phyloP scores from a whole-genome alignment of 2,329 filamentous ascomycete genomes.

The Penicillium sp. region DNA sequence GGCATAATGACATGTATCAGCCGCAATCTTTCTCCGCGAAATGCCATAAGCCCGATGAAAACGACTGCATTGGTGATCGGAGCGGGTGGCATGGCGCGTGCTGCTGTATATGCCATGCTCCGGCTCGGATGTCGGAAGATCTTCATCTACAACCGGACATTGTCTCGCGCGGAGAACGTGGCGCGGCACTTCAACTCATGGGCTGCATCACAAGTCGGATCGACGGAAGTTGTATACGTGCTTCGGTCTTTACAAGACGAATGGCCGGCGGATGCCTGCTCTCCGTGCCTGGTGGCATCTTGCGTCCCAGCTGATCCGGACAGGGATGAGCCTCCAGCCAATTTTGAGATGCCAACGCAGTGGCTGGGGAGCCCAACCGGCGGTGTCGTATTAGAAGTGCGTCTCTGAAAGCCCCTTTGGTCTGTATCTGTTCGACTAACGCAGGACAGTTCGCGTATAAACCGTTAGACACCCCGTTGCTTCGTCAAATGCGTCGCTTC shows the following conservation, averaged over 20 bases:
- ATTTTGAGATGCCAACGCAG: constrained; percentile 70
- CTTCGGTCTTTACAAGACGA: constrained; percentile 61
- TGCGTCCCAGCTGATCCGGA: constrained; percentile 75
- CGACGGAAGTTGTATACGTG: constrained; percentile 52
- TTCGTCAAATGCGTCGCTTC: constrained; percentile 68
- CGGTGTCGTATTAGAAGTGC: constrained; percentile 73
- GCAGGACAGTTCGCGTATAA: constrained; percentile 63
- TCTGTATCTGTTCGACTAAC: not conserved
- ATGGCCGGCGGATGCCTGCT: constrained; percentile 68
- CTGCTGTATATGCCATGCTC: constrained; percentile 77
- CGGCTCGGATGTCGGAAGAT: constrained; percentile 78
- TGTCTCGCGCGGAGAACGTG: constrained; percentile 68
- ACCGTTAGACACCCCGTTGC: constrained; percentile 71
- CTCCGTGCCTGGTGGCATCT: constrained; percentile 75
- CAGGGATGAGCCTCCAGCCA: constrained; percentile 66
- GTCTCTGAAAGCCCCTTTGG: not conserved
- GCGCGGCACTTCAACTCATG: constrained; percentile 70
- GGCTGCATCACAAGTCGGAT: constrained; percentile 46
- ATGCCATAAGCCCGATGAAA: constrained; percentile 57
- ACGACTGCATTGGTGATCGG: constrained; percentile 61
- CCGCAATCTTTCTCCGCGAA: constrained; percentile 51
- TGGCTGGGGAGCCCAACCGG: constrained; percentile 77
- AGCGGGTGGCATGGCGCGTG: constrained; percentile 76
- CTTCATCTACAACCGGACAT: constrained; percentile 73
- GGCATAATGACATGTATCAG: constrained; percentile 49